Evolutionary conservation across 768 basidiomycete genomes (phyloP), one percentile per base, ranked within the genome.

Genomic region (Amanita rubescens): DNA sequence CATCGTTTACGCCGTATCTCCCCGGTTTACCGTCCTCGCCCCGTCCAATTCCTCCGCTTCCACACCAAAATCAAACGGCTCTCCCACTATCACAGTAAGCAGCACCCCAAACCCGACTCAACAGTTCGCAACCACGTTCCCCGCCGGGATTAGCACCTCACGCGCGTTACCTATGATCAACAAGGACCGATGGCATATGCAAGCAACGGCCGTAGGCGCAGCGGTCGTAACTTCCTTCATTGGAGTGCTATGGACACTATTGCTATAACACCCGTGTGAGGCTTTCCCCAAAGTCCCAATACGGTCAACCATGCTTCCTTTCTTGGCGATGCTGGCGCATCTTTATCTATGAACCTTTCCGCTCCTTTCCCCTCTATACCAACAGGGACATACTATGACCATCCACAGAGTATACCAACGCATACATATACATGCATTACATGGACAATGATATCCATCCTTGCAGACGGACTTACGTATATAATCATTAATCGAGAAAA

Each of bases 51-150:
- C 63, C 9, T 46, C 59, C 35, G 57, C 55, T 55, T 8, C 59
- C 64, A 44, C 57, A 55, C 9, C 45, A 5, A 73, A 79, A 0
- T 67, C 75, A 38, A 45, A 75, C 0, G 65, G 71, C 6, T 78
- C 70, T 1, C 72, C 85, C 5, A 90, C 88, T 0, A 81, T 89
- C 52, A 84, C 85, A 1, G 66, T 88, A 9, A 81, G 75, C 35
- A 85, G 86, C 5, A 56, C 74, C 2, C 84, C 88, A 0, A 77
- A 88, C 58, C 86, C 88, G 1, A 83, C 81, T 5, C 66, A 63
- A 45, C 71, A 62, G 25, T 87, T 84, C 59, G 77, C 75, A 20
- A 83, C 80, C 19, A 85, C 81, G 4, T 83, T 85, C 46, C 65
- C 75, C 15, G 68, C 75, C 2, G 55, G 49, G 25, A 15, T 27